Conservation (phyloP, 257 asterid genomes). For the Solanum sitiens region DNA sequence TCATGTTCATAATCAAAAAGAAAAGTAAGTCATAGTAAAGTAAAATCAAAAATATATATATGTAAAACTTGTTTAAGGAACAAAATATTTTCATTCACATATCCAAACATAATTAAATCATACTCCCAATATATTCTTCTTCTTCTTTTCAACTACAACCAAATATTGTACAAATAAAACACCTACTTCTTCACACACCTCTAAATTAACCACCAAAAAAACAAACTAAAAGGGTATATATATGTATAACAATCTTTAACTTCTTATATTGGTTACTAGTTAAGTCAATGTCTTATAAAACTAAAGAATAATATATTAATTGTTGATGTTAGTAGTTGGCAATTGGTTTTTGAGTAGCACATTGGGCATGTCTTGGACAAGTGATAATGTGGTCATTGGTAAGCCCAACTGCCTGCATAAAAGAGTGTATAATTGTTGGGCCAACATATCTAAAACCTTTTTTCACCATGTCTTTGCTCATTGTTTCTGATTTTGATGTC, state of each 20-base stretch:
- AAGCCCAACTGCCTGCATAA: constrained; percentile 87
- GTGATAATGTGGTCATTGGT: constrained; percentile 66
- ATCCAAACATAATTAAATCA: background rate
- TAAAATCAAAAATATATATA: background rate
- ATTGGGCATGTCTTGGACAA: constrained; percentile 49
- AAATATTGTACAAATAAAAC: background rate
- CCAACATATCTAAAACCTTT: constrained; percentile 75
- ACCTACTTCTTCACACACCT: background rate
- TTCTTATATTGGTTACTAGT: background rate
- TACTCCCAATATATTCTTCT: background rate
- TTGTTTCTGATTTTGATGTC: constrained; percentile 77
- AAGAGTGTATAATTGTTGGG: constrained; percentile 67
- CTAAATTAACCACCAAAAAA: background rate
- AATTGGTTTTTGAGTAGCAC: constrained; percentile 1
- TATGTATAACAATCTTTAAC: background rate
- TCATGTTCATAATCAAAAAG: background rate
- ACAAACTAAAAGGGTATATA: background rate
- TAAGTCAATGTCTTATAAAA: background rate
- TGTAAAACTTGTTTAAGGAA: background rate
- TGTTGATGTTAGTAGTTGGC: background rate
- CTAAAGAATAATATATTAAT: background rate
- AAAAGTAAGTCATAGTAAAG: background rate
- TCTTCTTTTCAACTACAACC: background rate
- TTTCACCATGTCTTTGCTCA: constrained; percentile 77
- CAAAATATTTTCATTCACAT: background rate